Conservation (phyloP, 108 stramenopile species). For the Nitzschia sp. region DNA sequence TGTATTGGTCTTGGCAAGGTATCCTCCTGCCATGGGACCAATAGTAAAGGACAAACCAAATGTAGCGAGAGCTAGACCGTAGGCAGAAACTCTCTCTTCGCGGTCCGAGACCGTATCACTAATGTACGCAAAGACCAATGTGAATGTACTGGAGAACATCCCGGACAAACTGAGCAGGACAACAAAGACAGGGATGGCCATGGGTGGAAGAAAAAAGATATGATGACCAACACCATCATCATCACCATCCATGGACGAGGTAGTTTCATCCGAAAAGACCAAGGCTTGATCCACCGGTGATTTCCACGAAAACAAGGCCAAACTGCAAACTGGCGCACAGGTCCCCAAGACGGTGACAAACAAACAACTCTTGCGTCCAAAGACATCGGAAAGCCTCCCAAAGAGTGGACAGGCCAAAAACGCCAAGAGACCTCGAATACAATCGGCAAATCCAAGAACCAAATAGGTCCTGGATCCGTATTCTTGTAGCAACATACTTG, state of each 20-base stretch:
- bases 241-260: neutral
- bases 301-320: conserved; percentile 77
- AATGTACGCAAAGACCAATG: conserved; percentile 96
- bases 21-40: conserved; percentile 95
- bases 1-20: conserved; percentile 58
- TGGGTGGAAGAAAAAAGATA: conserved; percentile 15
- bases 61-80: conserved; percentile 94
- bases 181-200: conserved; percentile 65
- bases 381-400: conserved; percentile 83
- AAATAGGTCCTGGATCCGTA: conserved; percentile 76
- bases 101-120: conserved; percentile 82
- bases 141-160: conserved; percentile 94
- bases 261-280: neutral
- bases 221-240: neutral
- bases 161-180: conserved; percentile 78
- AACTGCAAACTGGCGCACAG: conserved; percentile 82
- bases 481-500: conserved; percentile 61
- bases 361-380: conserved; percentile 81
- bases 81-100: conserved; percentile 88
- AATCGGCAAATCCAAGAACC: conserved; percentile 85
- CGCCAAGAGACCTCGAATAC: conserved; percentile 87
- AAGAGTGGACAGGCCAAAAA: conserved; percentile 92
- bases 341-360: conserved; percentile 90
- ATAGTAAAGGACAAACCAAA: conserved; percentile 92
- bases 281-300: neutral